These are phyloP conservation scores for Septoria petroselini DNA, from an alignment of 2,329 filamentous ascomycete genomes.

Conservation along the genomic window DNA sequence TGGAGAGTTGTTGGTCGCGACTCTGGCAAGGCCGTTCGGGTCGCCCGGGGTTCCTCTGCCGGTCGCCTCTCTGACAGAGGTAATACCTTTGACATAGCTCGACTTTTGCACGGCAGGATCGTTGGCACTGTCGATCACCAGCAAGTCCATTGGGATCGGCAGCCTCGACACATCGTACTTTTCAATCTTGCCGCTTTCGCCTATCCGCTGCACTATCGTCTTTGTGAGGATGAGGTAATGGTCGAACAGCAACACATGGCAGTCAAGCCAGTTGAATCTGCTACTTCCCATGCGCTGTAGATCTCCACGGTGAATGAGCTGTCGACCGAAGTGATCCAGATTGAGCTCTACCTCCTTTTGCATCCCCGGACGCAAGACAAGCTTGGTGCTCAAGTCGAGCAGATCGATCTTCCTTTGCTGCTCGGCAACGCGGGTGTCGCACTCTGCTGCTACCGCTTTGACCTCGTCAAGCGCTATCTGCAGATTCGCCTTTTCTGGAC, in stretches of 20 bases:
- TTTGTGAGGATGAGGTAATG: constrained; percentile 95
- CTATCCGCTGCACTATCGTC: constrained; percentile 62
- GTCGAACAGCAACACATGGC: constrained; percentile 89
- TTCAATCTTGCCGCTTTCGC: constrained; percentile 70
- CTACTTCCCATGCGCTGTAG: constrained; percentile 84
- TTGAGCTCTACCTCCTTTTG: constrained; percentile 78
- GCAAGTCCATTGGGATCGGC: constrained; percentile 92
- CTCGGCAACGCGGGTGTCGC: constrained; percentile 87
- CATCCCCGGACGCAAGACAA: constrained; percentile 83
- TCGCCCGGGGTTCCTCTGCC: constrained; percentile 30
- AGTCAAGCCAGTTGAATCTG: constrained; percentile 90
- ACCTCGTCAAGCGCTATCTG: constrained; percentile 86
- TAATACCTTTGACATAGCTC: constrained; percentile 63
- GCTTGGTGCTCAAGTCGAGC: constrained; percentile 75
- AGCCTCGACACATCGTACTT: constrained; percentile 90
- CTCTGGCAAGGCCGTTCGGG: constrained; percentile 50
- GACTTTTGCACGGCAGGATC: constrained; percentile 86
- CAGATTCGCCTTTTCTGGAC: constrained; percentile 84
- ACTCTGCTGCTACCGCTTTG: constrained; percentile 81
- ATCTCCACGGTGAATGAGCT: constrained; percentile 85
- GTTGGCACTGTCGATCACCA: constrained; percentile 87
- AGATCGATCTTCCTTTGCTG: constrained; percentile 88
- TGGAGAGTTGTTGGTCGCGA: constrained; percentile 39
- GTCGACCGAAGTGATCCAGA: constrained; percentile 86
- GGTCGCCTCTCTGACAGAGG: constrained; percentile 61